phyloP scores from a whole-genome alignment of 108 stramenopile genomes.

The Nitzschia sp. region DNA sequence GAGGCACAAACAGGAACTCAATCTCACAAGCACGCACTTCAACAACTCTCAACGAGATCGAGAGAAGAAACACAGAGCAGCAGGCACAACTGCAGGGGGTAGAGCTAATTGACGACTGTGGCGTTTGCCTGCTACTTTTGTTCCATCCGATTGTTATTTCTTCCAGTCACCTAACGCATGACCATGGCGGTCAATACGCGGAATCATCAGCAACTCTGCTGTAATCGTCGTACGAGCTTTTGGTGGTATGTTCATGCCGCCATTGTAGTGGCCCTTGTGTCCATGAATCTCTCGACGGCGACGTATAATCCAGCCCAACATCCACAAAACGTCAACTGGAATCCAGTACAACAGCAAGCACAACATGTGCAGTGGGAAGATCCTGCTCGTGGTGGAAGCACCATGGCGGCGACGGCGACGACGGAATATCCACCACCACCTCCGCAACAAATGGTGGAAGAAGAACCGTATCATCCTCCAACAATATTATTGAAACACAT shows the following conservation, averaged over 20 bases:
- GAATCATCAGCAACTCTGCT: no score
- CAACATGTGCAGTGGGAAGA: conserved; percentile 10
- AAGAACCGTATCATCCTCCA: conserved; percentile 14
- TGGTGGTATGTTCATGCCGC: not conserved
- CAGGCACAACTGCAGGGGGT: no score
- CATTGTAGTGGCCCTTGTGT: not conserved
- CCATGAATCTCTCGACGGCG: conserved; percentile 14
- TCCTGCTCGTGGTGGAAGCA: conserved; percentile 23
- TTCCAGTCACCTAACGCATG: no score
- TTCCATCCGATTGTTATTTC: no score
- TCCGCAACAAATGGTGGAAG: not conserved
- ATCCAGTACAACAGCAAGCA: not conserved
- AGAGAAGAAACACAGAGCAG: no score
- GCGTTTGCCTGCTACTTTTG: no score
- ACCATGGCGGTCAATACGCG: no score
- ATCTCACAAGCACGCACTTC: no score
- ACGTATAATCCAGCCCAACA: conserved; percentile 12
- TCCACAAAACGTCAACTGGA: not conserved
- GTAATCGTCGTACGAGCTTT: not conserved
- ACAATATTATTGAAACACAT: conserved; percentile 28
- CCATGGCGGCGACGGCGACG: not conserved
- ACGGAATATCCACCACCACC: no score
- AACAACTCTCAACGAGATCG: no score
- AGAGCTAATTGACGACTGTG: no score
- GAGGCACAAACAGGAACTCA: no score